Evolutionary conservation across 495 filamentous ascomycete species (phyloP), one percentile per base, ranked within the genome.

Genomic region (Penicillium paxilli): DNA sequence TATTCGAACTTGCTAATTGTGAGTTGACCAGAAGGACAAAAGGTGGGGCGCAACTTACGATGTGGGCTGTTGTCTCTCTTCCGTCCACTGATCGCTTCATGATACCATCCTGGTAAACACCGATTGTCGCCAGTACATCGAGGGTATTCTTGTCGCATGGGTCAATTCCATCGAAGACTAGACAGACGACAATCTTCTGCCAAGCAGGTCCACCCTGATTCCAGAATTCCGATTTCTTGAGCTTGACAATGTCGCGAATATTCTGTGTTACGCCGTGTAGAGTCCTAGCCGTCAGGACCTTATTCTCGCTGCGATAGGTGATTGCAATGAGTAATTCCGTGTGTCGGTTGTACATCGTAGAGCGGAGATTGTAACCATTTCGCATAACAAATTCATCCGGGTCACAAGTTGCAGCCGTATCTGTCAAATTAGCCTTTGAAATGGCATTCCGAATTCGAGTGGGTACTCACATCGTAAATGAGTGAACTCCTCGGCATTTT

Each of bases 241-340:
- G 76, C 72, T 96, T 97, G 57, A 96, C 92, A 62, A 98, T 97
- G 60, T 98, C 93, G 44, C 92, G 86, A 57, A 98, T 90, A 62
- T 98, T 98, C 68, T 96, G 91, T 93, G 98, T 98, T 40, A 95
- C 93, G 65, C 92, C 91, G 66, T 98, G 93, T 42, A 98, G 74
- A 1, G 94, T 98, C 63, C 94, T 84, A 30, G 94, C 80, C 7
- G 92, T 93, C 49, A 98, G 81, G 11, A 88, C 84, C 75, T 97
- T 98, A 74, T 98, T 94, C 77, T 98, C 94, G 71, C 97, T 97
- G 75, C 96, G 96, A 76, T 96, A 97, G 35, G 94, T 98, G 63
- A 98, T 93, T 55, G 93, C 94, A 64, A 98, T 96, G 48, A 97
- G 78, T 23, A 98, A 82, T 71, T 98, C 94, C 0, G 94, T 98